Percentiles rank a stretch among this genome's conserved stretches.
phyloP scores from a whole-genome alignment of 257 asterid genomes.

The Galeopsis tetrahit region DNA sequence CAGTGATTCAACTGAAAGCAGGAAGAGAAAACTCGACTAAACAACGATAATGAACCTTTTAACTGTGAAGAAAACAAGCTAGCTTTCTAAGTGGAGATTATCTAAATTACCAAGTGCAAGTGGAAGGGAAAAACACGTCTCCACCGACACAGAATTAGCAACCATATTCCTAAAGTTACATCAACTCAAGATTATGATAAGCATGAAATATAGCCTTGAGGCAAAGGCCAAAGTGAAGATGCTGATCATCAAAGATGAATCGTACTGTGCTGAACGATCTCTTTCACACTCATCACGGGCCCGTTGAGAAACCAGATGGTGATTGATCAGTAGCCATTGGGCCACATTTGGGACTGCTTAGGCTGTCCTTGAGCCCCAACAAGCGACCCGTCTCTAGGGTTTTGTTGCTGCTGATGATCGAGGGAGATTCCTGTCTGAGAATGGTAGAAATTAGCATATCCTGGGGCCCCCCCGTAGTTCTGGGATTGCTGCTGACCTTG shows the following conservation, averaged over 20 bases:
- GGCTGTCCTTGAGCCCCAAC: slow-evolving; percentile 76
- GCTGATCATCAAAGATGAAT: slow-evolving; percentile 34
- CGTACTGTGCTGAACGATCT: slow-evolving; percentile 45
- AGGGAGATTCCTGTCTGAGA: slow-evolving; percentile 67
- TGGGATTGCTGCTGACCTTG: slow-evolving; percentile 76
- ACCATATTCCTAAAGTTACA: slow-evolving; percentile 55
- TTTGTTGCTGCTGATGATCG: slow-evolving; percentile 68
- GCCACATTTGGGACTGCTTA: slow-evolving; percentile 86
- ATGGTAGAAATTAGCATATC: slow-evolving; percentile 74
- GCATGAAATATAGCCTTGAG: slow-evolving; percentile 57
- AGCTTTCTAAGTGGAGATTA: slow-evolving; percentile 24
- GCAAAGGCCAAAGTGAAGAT: slow-evolving; percentile 46
- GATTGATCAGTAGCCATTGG: slow-evolving; percentile 64
- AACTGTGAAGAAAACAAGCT: slow-evolving; percentile 32
- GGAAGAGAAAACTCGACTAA: slow-evolving; percentile 32
- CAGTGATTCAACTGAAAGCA: slow-evolving; percentile 30
- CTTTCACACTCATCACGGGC: slow-evolving; percentile 48
- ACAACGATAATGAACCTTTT: slow-evolving; percentile 9
- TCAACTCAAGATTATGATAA: slow-evolving; percentile 40
- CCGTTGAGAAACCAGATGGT: slow-evolving; percentile 51
- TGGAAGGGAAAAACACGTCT: slow-evolving; percentile 31
- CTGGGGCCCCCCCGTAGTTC: slow-evolving; percentile 60
- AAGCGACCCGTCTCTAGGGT: slow-evolving; percentile 67
- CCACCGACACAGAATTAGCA: slow-evolving; percentile 58
- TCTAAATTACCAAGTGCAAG: slow-evolving; percentile 33